These are phyloP conservation scores for Amanita muscaria DNA, from an alignment of 768 basidiomycete genomes.

Conservation along the genomic window DNA sequence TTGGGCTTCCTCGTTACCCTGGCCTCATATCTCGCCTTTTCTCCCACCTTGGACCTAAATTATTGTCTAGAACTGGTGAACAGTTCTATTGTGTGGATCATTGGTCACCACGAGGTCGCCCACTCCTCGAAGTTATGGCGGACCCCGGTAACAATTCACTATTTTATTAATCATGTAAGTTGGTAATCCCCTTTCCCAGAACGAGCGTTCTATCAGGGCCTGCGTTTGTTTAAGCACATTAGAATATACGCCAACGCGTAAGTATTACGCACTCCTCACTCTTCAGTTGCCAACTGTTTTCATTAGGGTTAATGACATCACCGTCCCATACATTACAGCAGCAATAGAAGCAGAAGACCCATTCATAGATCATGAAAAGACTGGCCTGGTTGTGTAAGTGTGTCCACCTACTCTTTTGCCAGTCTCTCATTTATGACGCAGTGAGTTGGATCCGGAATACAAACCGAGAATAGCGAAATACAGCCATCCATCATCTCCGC, in stretches of 20 bases:
- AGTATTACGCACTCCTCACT: constrained; percentile 18
- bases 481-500: constrained; percentile 29
- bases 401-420: background rate
- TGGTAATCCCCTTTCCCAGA: constrained; percentile 29
- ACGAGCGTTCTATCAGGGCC: constrained; percentile 65
- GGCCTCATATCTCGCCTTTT: constrained; percentile 48
- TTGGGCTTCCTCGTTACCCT: constrained; percentile 62
- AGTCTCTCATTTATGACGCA: constrained; percentile 17
- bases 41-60: constrained; percentile 50
- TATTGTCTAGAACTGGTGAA: constrained; percentile 73
- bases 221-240: constrained; percentile 57
- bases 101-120: constrained; percentile 58
- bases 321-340: constrained; percentile 78
- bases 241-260: constrained; percentile 78
- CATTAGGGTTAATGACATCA: constrained; percentile 57
- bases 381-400: constrained; percentile 56
- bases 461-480: constrained; percentile 48
- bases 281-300: background rate
- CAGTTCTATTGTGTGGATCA: constrained; percentile 70
- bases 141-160: constrained; percentile 49
- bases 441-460: constrained; percentile 51
- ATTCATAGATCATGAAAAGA: constrained; percentile 45
- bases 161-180: background rate
- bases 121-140: constrained; percentile 69
- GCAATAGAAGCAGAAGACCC: constrained; percentile 63